A percentile compares a stretch with the other conserved stretches of the same genome.
Conservation (phyloP, 1,284 basidiomycete species). For the Ceraceosorus guamensis region DNA sequence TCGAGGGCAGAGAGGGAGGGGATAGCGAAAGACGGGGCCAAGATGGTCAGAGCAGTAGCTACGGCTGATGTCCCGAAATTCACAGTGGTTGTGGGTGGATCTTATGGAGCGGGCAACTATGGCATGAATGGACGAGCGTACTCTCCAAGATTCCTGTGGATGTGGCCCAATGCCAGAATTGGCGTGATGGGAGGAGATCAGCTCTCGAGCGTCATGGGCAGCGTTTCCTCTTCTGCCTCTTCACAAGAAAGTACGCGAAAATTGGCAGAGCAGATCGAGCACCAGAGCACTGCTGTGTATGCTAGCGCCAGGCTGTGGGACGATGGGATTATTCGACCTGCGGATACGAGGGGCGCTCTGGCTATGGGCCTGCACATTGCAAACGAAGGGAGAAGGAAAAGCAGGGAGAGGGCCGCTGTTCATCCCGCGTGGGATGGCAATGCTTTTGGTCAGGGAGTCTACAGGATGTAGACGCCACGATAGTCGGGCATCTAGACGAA, state of each 20-base stretch:
- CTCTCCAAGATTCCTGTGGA: constrained; percentile 88
- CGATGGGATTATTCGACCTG: constrained; percentile 84
- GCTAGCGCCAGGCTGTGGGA: constrained; percentile 87
- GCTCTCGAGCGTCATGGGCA: constrained; percentile 82
- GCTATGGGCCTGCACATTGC: constrained; percentile 75
- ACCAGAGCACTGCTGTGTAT: constrained; percentile 75
- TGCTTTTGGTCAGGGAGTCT: constrained; percentile 28
- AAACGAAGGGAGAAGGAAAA: constrained; percentile 31
- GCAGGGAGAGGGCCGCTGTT: constrained; percentile 13
- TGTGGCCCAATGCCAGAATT: constrained; percentile 95
- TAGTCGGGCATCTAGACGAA: too few species aligned
- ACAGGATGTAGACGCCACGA: constrained; percentile 16
- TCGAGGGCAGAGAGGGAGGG: constrained; percentile 88
- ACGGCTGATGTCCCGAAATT: constrained; percentile 89
- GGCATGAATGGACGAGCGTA: constrained; percentile 56
- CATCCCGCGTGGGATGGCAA: constrained; percentile 42
- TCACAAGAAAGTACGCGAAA: constrained; percentile 20
- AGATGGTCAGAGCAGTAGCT: constrained; percentile 94
- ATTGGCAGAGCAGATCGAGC: constrained; percentile 73
- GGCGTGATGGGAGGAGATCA: constrained; percentile 95
- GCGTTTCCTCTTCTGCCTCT: constrained; percentile 57
- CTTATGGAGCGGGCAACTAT: constrained; percentile 90
- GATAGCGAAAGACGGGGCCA: constrained; percentile 93
- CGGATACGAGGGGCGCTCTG: constrained; percentile 80
- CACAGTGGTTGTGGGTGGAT: constrained; percentile 76